Percentiles rank a stretch among this genome's conserved stretches.
Evolutionary conservation across 2,329 filamentous ascomycete species (phyloP).

Genomic region (Sarocladium kiliense): DNA sequence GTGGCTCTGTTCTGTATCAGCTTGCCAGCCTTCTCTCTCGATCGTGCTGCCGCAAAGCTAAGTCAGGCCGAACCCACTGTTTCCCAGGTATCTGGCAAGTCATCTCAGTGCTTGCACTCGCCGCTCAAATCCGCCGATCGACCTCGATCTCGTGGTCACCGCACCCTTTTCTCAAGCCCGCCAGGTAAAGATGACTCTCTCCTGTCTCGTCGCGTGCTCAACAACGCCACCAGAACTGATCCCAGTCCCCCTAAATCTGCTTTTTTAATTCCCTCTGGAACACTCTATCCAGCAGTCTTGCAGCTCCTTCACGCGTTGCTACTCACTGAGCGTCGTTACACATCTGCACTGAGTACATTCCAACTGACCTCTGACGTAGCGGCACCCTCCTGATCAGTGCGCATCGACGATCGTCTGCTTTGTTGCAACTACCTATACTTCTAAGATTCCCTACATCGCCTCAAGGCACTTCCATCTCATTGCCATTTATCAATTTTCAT

Average conservation of each 20-base stretch:
- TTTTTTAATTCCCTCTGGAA: neutral
- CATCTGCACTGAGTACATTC: conserved; percentile 4
- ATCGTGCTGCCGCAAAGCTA: neutral
- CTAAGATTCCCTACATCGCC: neutral
- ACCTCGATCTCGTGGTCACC: conserved; percentile 4
- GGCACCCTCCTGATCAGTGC: conserved; percentile 7
- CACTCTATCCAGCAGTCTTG: neutral
- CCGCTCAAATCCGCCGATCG: neutral
- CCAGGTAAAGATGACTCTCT: conserved; percentile 3
- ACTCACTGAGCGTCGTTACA: neutral
- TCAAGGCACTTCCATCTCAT: neutral
- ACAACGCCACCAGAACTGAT: neutral
- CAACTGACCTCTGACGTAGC: conserved; percentile 10
- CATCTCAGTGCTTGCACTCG: neutral
- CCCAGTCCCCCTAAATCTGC: neutral
- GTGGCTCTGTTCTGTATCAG: neutral
- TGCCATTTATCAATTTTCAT: neutral
- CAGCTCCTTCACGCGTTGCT: neutral
- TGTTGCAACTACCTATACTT: conserved; percentile 1
- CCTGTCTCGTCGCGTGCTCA: neutral
- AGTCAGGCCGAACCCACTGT: neutral
- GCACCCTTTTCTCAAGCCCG: neutral
- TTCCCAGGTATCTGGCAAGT: neutral
- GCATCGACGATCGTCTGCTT: conserved; percentile 8
- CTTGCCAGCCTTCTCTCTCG: neutral